Base-by-base conservation (phyloP, 1,139 yeast genomes). In the Diutina pseudorugosa region DNA sequence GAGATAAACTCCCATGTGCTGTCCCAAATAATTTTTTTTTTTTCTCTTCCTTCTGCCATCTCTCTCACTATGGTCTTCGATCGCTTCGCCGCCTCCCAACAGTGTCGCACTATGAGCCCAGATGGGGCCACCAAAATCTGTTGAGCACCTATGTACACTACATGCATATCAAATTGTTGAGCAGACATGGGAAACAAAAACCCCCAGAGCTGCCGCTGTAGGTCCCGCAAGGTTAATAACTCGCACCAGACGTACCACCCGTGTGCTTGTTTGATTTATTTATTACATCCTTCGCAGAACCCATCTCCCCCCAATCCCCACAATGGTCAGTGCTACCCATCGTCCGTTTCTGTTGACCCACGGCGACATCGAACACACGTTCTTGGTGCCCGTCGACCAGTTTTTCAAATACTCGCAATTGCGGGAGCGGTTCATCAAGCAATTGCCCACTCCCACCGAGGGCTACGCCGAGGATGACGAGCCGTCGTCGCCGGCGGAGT, bases 401-500 rank as follows among this genome's bases (percentile, higher is more conserved):
- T 86, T 87, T 65, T 81, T 88, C 64, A 80, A 83, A 62, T 88
- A 87, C 64, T 84, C 93, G 56, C 96, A 91, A 70, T 77, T 94
- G 61, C 85, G 88, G 62, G 95, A 90, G 60, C 95, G 84, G 66
- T 93, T 93, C 66, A 72, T 71, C 62, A 85, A 87, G 65, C 73
- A 83, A 43, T 77, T 90, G 60, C 96, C 96, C 21, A 78, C 76
- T 52, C 82, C 85, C 49, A 85, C 96, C 47, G 96, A 87, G 62
- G 94, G 85, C 21, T 83, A 78, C 61, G 93, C 93, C 52, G 86
- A 80, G 55, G 96, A 89, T 61, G 84, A 87, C 57, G 98, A 89
- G 70, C 97, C 97, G 47, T 71, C 91, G 49, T 83, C 94, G 51
- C 83, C 94, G 52, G 84, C 91, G 47, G 98, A 94, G 71, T 78